phyloP scores from a whole-genome alignment of 768 basidiomycete genomes.

The Coprinopsis strossmayeri region DNA sequence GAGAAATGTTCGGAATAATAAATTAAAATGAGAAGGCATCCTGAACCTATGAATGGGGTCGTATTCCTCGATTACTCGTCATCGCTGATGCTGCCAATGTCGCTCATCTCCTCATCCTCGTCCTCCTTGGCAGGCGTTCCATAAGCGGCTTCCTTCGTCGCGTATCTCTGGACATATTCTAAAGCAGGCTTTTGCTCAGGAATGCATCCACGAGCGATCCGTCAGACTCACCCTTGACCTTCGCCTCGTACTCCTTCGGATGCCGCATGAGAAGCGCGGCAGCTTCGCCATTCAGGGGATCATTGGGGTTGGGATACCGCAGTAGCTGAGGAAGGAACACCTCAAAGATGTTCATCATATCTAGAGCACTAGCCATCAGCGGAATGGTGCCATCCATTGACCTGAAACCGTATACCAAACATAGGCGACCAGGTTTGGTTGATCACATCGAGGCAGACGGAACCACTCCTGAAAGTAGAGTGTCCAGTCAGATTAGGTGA shows the following conservation, averaged over 20 bases:
- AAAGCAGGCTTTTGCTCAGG: not conserved
- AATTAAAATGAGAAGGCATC: not conserved
- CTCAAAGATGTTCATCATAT: constrained; percentile 99
- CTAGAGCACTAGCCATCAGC: no score
- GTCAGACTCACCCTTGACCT: constrained; percentile 71
- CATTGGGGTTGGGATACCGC: constrained; percentile 97
- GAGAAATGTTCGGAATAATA: not conserved
- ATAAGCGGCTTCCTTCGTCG: constrained; percentile 86
- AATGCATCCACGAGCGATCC: not conserved
- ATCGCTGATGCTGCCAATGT: constrained; percentile 77
- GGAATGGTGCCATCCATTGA: no score
- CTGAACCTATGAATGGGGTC: not conserved
- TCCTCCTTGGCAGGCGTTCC: constrained; percentile 63
- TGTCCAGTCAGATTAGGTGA: no score
- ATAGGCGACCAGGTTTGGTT: constrained; percentile 99
- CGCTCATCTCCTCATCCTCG: constrained; percentile 83
- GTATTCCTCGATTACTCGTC: constrained; percentile 33
- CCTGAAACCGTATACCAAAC: constrained; percentile 67
- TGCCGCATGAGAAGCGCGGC: constrained; percentile 97
- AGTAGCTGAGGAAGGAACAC: constrained; percentile 95
- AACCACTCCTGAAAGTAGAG: constrained; percentile 91
- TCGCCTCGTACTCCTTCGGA: constrained; percentile 90
- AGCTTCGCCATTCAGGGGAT: constrained; percentile 96
- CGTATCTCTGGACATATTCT: constrained; percentile 97
- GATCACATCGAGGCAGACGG: constrained; percentile 97